These are phyloP conservation scores for Apiotrichum domesticum DNA, from an alignment of 1,284 basidiomycete genomes.

Conservation along the genomic window DNA sequence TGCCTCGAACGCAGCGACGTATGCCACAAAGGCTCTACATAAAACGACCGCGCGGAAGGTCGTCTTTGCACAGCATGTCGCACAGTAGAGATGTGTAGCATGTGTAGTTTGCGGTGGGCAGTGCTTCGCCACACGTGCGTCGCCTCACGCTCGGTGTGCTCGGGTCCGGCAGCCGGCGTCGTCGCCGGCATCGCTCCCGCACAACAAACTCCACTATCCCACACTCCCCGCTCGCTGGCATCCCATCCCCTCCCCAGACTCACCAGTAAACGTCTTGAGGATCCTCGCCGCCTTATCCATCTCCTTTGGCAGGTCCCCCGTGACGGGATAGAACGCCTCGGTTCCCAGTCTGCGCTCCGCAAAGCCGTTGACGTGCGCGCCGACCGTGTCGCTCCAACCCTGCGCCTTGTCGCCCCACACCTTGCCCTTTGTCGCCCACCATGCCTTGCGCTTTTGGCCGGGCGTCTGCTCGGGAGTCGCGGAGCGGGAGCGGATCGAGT, in stretches of 20 bases:
- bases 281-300: constrained; percentile 53
- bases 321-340: constrained; percentile 53
- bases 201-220: too few species aligned
- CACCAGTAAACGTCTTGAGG: constrained; percentile 48
- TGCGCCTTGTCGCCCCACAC: constrained; percentile 41
- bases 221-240: background rate
- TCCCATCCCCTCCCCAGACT: constrained; percentile 10
- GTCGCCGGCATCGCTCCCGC: too few species aligned
- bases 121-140: too few species aligned
- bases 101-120: too few species aligned
- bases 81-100: too few species aligned
- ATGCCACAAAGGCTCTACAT: too few species aligned
- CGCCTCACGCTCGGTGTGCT: too few species aligned
- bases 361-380: constrained; percentile 39
- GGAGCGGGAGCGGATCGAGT: constrained; percentile 8
- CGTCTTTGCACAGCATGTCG: too few species aligned
- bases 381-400: constrained; percentile 38
- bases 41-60: too few species aligned
- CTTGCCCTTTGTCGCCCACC: constrained; percentile 16
- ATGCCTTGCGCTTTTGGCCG: constrained; percentile 34
- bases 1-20: too few species aligned
- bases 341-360: constrained; percentile 46
- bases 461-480: constrained; percentile 10
- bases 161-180: too few species aligned
- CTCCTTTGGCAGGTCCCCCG: constrained; percentile 50